These are phyloP conservation scores for Populus tomentosa DNA, from an alignment of 441 rosid species.

Conservation along the genomic window DNA sequence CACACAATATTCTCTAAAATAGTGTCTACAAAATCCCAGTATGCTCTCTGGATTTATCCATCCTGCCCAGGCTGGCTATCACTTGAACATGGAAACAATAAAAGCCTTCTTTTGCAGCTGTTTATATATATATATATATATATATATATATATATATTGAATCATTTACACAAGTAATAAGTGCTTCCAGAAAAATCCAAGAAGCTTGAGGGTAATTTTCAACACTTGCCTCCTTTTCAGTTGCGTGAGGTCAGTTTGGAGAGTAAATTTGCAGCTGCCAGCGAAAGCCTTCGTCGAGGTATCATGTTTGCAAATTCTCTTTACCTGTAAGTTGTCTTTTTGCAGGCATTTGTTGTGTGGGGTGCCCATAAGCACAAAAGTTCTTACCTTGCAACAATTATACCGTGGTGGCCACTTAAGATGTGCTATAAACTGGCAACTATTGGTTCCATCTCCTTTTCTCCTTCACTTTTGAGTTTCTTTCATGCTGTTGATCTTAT, in stretches of 20 bases:
- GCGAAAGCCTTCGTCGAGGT: slow-evolving; percentile 85
- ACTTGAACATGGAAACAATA: no score
- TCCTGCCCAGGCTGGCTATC: no score
- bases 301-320: slow-evolving; percentile 98
- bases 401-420: not conserved
- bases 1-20: no score
- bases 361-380: not conserved
- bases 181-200: not conserved
- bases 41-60: no score
- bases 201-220: not conserved
- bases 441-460: not conserved
- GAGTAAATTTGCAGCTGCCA: slow-evolving; percentile 79
- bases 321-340: slow-evolving; percentile 38
- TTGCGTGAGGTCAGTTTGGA: slow-evolving; percentile 63
- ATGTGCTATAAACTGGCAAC: not conserved
- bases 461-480: not conserved
- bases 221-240: slow-evolving; percentile 30
- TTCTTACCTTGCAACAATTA: not conserved
- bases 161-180: no score
- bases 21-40: no score
- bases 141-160: no score
- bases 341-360: slow-evolving; percentile 4
- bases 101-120: no score
- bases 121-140: no score
- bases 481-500: not conserved